These are phyloP conservation scores for Auricularia sp. DNA, from an alignment of 768 basidiomycete species.

Conservation along the genomic window DNA sequence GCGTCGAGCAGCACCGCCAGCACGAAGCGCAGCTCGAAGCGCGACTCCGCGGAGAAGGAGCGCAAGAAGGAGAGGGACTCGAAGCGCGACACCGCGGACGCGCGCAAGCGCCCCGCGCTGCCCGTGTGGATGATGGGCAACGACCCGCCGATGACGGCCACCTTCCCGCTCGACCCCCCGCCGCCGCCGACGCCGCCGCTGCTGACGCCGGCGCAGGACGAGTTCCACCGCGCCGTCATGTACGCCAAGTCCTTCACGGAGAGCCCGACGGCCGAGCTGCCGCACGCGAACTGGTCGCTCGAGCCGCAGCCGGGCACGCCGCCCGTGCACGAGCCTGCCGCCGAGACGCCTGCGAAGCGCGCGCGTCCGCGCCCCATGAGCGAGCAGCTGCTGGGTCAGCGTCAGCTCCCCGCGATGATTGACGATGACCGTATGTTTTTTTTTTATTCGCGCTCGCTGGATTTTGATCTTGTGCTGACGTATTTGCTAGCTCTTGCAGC, in stretches of 20 bases:
- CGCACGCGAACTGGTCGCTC: background rate
- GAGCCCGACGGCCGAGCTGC: background rate
- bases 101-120: background rate
- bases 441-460: background rate
- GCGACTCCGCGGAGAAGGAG: background rate
- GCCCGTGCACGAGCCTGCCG: background rate
- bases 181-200: background rate
- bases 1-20: background rate
- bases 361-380: conserved; percentile 48
- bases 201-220: background rate
- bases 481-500: background rate
- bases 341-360: conserved; percentile 28
- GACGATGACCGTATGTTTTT: conserved; percentile 37
- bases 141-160: background rate
- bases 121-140: background rate
- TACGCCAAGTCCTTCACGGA: background rate
- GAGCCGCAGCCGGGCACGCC: background rate
- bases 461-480: background rate
- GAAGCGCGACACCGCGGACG: background rate
- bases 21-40: background rate
- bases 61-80: background rate
- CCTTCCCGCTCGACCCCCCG: background rate
- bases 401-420: conserved; percentile 17
- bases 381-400: conserved; percentile 43
- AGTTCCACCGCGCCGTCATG: background rate